Conservation (phyloP, 306 rosid genomes). For the Malus fusca region DNA sequence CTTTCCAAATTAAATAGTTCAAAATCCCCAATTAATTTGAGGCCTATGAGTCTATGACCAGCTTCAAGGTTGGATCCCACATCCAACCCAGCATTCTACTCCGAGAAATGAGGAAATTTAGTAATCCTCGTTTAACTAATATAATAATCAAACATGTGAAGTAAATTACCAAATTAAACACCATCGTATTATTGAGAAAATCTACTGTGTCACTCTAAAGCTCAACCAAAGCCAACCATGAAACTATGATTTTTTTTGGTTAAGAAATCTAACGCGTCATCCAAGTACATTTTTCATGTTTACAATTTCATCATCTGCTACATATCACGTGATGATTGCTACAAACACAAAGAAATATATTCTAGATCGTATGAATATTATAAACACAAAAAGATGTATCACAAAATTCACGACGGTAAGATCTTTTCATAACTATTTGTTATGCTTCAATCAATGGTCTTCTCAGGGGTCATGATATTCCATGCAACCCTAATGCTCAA, state of each 20-base stretch:
- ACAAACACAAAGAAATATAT: no score
- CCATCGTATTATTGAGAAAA: neutral
- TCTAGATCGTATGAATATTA: neutral
- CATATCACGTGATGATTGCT: no score
- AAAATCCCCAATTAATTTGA: neutral
- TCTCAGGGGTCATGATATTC: neutral
- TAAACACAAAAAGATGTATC: no score
- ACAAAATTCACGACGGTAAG: no score
- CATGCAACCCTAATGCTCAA: constrained; percentile 5
- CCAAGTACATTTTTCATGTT: neutral
- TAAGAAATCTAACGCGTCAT: neutral
- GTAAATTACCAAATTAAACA: neutral
- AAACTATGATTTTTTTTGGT: no score
- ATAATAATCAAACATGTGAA: neutral
- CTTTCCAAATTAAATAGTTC: neutral
- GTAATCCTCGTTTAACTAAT: neutral
- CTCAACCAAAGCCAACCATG: no score
- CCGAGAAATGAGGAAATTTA: neutral
- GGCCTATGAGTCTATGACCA: no score
- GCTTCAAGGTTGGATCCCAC: neutral
- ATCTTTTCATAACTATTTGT: no score
- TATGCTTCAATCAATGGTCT: no score
- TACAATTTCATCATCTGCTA: neutral
- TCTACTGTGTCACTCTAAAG: no score
- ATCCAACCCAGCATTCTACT: constrained; percentile 6